Base-by-base conservation (phyloP, 352 stramenopile species). In the Phytophthora tubulina region DNA sequence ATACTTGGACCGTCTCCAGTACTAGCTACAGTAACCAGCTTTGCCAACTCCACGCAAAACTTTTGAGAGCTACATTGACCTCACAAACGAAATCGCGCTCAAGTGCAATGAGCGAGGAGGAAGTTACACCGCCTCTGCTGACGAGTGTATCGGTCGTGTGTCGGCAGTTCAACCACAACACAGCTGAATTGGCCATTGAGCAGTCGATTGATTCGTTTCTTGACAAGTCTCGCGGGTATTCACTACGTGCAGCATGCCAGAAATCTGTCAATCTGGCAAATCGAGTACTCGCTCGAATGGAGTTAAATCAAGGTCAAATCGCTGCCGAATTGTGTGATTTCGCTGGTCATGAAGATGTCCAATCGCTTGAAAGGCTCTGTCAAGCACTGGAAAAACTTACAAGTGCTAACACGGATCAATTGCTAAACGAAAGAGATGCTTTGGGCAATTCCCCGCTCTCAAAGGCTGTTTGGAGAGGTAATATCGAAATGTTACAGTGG, bases 401-500 rank as follows among this genome's bases (percentile, higher is more conserved):
- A 31, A n/a, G 44, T 11, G 14, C 13, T 11, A 10, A 10, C n/a
- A 38, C 36, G n/a, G 6, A 5, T 48, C 35, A 59, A 3, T 33
- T 59, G 36, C 9, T 59, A 11, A 59, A 48, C 21, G 52, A 59
- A 48, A 31, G 36, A 8, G 52, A 48, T 13, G 9, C 5, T 4
- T n/a, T 31, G n/a, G 35, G 35, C 8, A 59, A 48, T 13, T 48
- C 50, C 1, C 32, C 50, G 10, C 50, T 57, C 3, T 45, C 50
- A 3, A 57, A 57, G 9, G 50, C 50, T 8, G 50, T 57, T 42
- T 57, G 50, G 50, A 11, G 32, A 6, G 33, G 33, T 9, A 57
- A 17, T 8, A 4, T 45, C 0, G 35, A 17, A 59, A 48, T 59
- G 52, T 36, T 48, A 13, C 17, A 59, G 13, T 59, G 33, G 35